phyloP scores from a whole-genome alignment of 441 rosid genomes.

The Melastoma candidum region DNA sequence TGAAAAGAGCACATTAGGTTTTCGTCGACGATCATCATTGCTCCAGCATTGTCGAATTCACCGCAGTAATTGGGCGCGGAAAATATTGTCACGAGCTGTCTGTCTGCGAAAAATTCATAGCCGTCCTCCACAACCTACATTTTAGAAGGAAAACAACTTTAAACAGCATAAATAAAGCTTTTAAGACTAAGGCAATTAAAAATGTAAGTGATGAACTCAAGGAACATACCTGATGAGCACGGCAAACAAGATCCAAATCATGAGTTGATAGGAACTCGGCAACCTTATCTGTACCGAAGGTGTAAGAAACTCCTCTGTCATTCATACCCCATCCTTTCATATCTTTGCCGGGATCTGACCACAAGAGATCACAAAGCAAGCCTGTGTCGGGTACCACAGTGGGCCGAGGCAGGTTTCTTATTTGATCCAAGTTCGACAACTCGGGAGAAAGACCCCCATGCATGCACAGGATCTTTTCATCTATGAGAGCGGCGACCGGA shows the following conservation, averaged over 20 bases:
- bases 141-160: slow-evolving; percentile 6
- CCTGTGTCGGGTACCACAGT: slow-evolving; percentile 73
- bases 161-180: slow-evolving; percentile 6
- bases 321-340: slow-evolving; percentile 89
- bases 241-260: slow-evolving; percentile 85
- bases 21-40: slow-evolving; percentile 84
- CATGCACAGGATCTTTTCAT: slow-evolving; percentile 89
- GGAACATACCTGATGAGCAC: slow-evolving; percentile 83
- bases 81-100: slow-evolving; percentile 82
- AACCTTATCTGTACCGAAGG: slow-evolving; percentile 84
- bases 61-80: slow-evolving; percentile 94
- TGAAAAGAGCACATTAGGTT: slow-evolving; percentile 81
- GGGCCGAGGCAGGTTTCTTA: slow-evolving; percentile 65
- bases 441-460: slow-evolving; percentile 96
- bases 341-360: slow-evolving; percentile 94
- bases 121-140: slow-evolving; percentile 94
- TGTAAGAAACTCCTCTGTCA: slow-evolving; percentile 86
- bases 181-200: not conserved
- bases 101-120: slow-evolving; percentile 84
- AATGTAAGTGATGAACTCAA: not conserved
- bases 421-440: slow-evolving; percentile 55
- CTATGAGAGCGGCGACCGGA: slow-evolving; percentile 83
- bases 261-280: slow-evolving; percentile 62
- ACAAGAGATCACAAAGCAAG: slow-evolving; percentile 80
- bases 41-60: slow-evolving; percentile 93